These are phyloP conservation scores for Diaporthe vaccinii DNA, from an alignment of 2,329 filamentous ascomycete genomes.

Conservation along the genomic window DNA sequence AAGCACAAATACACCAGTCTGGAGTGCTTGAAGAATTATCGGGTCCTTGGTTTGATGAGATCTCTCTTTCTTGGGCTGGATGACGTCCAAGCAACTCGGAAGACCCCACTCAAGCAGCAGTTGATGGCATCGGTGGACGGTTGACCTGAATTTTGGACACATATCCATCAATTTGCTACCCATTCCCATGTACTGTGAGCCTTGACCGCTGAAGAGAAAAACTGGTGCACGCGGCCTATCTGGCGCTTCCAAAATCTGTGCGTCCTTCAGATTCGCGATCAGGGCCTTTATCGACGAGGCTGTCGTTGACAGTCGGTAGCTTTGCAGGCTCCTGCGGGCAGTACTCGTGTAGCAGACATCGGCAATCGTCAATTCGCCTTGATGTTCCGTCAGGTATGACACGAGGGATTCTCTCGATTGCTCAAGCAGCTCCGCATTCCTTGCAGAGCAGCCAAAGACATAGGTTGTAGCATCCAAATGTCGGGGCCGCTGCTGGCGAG, in stretches of 20 bases:
- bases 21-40: conserved; percentile 42
- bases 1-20: conserved; percentile 55
- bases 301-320: conserved; percentile 47
- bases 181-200: conserved; percentile 51
- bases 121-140: conserved; percentile 37
- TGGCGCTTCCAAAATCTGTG: conserved; percentile 42
- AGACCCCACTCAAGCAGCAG: conserved; percentile 45
- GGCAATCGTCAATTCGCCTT: conserved; percentile 39
- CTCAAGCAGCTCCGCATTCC: conserved; percentile 50
- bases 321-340: conserved; percentile 57
- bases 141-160: neutral
- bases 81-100: conserved; percentile 52
- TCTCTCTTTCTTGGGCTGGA: conserved; percentile 59
- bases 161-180: conserved; percentile 44
- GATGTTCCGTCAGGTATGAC: conserved; percentile 55
- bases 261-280: conserved; percentile 35
- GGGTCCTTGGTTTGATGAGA: conserved; percentile 32
- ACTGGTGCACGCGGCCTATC: conserved; percentile 46
- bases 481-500: neutral
- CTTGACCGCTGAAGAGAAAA: conserved; percentile 62
- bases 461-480: neutral
- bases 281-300: conserved; percentile 46
- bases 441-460: conserved; percentile 60
- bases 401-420: neutral
- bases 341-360: conserved; percentile 68